These are phyloP conservation scores for Raddia distichophylla DNA, from an alignment of 176 grass and related monocot species.

Conservation along the genomic window DNA sequence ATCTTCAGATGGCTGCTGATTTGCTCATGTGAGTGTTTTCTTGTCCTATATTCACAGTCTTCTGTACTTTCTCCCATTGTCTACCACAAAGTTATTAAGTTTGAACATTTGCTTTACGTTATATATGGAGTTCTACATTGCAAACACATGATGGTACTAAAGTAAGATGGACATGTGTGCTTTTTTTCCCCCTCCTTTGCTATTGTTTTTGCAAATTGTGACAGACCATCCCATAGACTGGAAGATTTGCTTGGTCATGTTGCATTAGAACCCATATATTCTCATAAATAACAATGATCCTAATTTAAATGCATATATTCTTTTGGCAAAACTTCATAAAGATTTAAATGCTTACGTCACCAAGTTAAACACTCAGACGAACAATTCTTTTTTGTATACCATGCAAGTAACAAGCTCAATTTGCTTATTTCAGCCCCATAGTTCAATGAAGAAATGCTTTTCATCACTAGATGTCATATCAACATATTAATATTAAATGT, in stretches of 20 bases:
- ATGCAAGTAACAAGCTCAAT: background rate
- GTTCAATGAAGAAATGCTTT: slow-evolving; percentile 5
- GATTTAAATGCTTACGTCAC: background rate
- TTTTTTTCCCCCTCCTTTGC: background rate
- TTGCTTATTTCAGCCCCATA: background rate
- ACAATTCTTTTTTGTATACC: background rate
- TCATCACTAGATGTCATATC: background rate
- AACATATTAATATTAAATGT: background rate
- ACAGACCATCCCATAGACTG: background rate
- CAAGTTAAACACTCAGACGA: background rate
- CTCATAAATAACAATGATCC: background rate
- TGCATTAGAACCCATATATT: background rate
- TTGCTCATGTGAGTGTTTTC: slow-evolving; percentile 72
- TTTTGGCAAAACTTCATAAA: too few species aligned
- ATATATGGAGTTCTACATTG: slow-evolving; percentile 8
- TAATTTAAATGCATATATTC: background rate
- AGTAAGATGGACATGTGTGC: slow-evolving; percentile 1
- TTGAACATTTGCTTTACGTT: background rate
- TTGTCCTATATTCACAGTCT: background rate
- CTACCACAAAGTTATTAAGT: slow-evolving; percentile 25
- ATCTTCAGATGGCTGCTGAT: slow-evolving; percentile 80
- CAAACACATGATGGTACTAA: background rate
- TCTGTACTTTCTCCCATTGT: background rate
- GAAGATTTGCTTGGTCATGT: background rate
- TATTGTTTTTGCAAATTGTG: background rate